Conservation (phyloP, 176 grass and related monocot genomes). For the Rhynchospora breviuscula region DNA sequence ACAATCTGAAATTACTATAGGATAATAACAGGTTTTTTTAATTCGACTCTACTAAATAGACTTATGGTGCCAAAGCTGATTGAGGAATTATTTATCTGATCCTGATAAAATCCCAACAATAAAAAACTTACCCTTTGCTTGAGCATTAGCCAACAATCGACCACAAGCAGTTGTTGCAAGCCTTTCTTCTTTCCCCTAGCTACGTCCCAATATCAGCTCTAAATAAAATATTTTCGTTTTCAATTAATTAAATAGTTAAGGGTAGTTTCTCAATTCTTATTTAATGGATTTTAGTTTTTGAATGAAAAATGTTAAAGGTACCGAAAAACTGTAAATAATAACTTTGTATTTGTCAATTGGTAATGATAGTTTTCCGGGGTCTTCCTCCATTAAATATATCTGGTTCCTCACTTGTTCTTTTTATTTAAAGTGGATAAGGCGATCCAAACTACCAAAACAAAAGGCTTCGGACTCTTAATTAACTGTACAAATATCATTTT, state of each 20-base stretch:
- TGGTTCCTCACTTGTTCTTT: constrained; percentile 19
- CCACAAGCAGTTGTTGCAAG: constrained; percentile 42
- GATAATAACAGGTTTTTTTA: too few relatives aligned
- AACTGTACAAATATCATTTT: neutral
- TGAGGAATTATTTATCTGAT: constrained; percentile 35
- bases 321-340: too few relatives aligned
- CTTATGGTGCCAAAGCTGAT: constrained; percentile 37
- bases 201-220: too few relatives aligned
- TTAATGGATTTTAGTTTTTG: neutral
- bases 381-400: constrained; percentile 25
- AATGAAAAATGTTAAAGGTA: neutral
- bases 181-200: constrained; percentile 19
- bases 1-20: too few relatives aligned
- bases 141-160: too few relatives aligned
- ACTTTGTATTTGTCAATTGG: constrained; percentile 10
- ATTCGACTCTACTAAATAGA: too few relatives aligned
- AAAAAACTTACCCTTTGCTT: neutral
- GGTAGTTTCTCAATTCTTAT: constrained; percentile 8
- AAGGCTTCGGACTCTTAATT: constrained; percentile 9
- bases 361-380: constrained; percentile 16
- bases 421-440: constrained; percentile 1
- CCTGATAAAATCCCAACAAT: constrained; percentile 21
- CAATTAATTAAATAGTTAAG: neutral
- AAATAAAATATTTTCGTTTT: too few relatives aligned
- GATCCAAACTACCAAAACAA: constrained; percentile 26